Percentiles rank a stretch among this genome's conserved stretches.
phyloP scores from a whole-genome alignment of 345 rosid species.

The Aethionema arabicum region DNA sequence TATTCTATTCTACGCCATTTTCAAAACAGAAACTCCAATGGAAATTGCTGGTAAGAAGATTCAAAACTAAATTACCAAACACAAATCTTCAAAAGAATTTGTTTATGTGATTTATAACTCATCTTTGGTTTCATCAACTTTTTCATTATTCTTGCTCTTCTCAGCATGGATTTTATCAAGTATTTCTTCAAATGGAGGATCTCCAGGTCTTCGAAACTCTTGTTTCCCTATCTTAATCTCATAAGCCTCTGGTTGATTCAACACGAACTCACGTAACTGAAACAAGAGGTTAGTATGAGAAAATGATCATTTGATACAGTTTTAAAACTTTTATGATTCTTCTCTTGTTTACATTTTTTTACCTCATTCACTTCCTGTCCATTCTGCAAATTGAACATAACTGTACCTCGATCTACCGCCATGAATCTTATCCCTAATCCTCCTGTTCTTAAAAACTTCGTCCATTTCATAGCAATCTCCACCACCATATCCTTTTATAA shows the following conservation, averaged over 20 bases:
- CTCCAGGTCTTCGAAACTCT: slow-evolving; percentile 71
- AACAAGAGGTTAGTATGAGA: neutral
- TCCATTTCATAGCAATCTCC: slow-evolving; percentile 75
- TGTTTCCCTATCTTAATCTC: slow-evolving; percentile 84
- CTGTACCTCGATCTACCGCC: slow-evolving; percentile 67
- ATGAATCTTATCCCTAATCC: slow-evolving; percentile 63
- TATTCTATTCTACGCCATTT: slow-evolving; percentile 22
- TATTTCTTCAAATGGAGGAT: slow-evolving; percentile 74
- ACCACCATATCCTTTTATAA: slow-evolving; percentile 55
- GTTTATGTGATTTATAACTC: slow-evolving; percentile 47
- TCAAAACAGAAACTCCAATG: slow-evolving; percentile 10
- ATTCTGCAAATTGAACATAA: slow-evolving; percentile 75
- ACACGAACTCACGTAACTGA: slow-evolving; percentile 80
- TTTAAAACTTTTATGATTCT: neutral
- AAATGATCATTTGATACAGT: neutral
- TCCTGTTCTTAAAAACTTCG: slow-evolving; percentile 70
- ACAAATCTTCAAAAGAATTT: neutral
- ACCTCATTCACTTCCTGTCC: slow-evolving; percentile 70
- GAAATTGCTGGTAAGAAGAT: slow-evolving; percentile 9
- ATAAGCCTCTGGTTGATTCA: slow-evolving; percentile 74
- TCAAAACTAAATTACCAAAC: neutral
- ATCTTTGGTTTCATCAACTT: slow-evolving; percentile 42
- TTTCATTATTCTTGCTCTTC: slow-evolving; percentile 17
- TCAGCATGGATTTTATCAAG: slow-evolving; percentile 44
- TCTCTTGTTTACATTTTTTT: neutral